Conservation (phyloP, 352 stramenopile genomes). For the Globisporangium megalacanthum region DNA sequence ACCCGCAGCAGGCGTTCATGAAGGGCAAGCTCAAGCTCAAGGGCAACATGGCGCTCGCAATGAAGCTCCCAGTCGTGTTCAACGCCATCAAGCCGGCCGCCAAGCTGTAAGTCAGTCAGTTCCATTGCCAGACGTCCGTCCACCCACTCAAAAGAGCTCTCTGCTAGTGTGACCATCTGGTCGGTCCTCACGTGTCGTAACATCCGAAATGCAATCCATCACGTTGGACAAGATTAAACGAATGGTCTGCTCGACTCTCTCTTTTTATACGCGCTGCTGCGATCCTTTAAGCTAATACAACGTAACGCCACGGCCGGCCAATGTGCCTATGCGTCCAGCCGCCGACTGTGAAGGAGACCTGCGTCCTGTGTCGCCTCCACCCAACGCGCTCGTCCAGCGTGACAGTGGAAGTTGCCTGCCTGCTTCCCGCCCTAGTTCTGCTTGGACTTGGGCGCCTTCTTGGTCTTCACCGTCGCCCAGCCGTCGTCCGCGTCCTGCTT, state of each 20-base stretch:
- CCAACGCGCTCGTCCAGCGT: too few relatives aligned
- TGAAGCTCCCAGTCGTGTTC: slow-evolving; percentile 93
- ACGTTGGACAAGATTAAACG: too few relatives aligned
- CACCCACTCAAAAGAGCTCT: too few relatives aligned
- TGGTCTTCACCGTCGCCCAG: slow-evolving; percentile 75
- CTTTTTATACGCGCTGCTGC: too few relatives aligned
- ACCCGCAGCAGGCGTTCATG: slow-evolving; percentile 93
- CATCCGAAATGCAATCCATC: too few relatives aligned
- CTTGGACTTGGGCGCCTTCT: slow-evolving; percentile 52
- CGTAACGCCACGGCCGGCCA: too few relatives aligned
- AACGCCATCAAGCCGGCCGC: slow-evolving; percentile 82
- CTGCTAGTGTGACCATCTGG: too few relatives aligned
- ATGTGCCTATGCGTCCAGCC: too few relatives aligned
- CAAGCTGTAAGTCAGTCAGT: slow-evolving; percentile 50
- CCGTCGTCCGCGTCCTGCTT: slow-evolving; percentile 73
- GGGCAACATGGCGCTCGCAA: slow-evolving; percentile 93
- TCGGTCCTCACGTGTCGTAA: too few relatives aligned
- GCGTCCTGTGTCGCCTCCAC: too few relatives aligned
- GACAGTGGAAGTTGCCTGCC: not conserved
- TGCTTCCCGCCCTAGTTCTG: slow-evolving; percentile 34
- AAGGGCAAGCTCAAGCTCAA: slow-evolving; percentile 95
- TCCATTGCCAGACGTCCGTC: not conserved
- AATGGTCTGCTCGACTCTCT: not conserved
- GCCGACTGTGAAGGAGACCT: too few relatives aligned
- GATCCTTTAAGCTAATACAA: too few relatives aligned